Base-by-base conservation (phyloP, 345 rosid species). In the Rhizophora apiculata region DNA sequence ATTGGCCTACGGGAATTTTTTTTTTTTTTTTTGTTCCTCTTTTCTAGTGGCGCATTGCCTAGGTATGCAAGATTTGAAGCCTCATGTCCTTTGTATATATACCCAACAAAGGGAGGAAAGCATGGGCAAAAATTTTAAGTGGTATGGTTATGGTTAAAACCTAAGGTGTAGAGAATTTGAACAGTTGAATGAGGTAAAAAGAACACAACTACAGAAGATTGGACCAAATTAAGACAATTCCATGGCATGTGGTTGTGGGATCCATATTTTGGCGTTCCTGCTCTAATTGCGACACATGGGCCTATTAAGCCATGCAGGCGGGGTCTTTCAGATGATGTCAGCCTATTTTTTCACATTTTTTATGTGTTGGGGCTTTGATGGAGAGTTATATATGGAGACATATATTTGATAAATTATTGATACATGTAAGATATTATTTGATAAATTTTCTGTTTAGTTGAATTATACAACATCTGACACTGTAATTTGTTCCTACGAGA, bases 301-400 rank as follows among this genome's bases (percentile, higher is more conserved):
- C 80, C 82, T 79, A 83, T 70, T 58, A 19, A 36, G 20, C n/a
- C 36, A 46, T 21, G 83, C 78, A 70, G 69, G 80, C 82, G 66
- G 20, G 64, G 83, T 81, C 80, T 48, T 26, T 22, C 39, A 32
- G 6, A 1, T 73, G 79, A 82, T 76, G 65, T 73, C 74, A 73
- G 19, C 36, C 1, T 0, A 19, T 29, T 74, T 55, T 68, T 26
- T 70, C 63, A 37, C 8, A 27, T 63, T 66, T 72, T 63, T 79
- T 52, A 9, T 31, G 16, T 9, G 43, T 1, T 56, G 22, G 51
- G 46, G 64, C 36, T 62, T 29, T 31, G 34, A 34, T 32, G 60
- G 19, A 30, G 30, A 39, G 48, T 9, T 8, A 34, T 34, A 8
- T 6, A 34, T 34, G 10, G 36, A 34, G 7, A 34, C 8, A 34